phyloP scores from a whole-genome alignment of 2,329 filamentous ascomycete genomes.

The Aspergillus sp. region DNA sequence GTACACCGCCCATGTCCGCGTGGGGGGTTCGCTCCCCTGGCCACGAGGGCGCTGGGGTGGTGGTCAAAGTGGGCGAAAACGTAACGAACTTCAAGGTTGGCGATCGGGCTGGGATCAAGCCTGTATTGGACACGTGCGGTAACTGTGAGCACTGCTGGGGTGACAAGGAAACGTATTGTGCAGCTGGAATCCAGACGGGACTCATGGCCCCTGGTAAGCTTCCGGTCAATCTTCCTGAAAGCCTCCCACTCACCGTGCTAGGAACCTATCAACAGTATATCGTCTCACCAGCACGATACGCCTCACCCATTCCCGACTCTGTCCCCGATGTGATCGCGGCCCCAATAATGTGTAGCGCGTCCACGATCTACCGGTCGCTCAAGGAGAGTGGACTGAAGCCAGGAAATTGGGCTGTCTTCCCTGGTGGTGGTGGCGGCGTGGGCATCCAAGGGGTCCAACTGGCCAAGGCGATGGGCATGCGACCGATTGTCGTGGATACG shows the following conservation, averaged over 20 bases:
- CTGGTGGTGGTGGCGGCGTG: conserved; percentile 51
- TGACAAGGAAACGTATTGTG: conserved; percentile 53
- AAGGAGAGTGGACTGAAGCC: conserved; percentile 50
- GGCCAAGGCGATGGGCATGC: conserved; percentile 56
- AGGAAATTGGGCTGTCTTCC: conserved; percentile 51
- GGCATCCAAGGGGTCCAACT: conserved; percentile 59
- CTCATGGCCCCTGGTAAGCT: conserved; percentile 41
- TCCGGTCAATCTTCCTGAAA: not conserved
- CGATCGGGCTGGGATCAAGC: conserved; percentile 54
- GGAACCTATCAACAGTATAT: conserved; percentile 62
- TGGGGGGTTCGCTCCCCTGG: conserved; percentile 49
- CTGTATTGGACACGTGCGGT: conserved; percentile 52
- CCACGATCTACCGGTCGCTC: conserved; percentile 59
- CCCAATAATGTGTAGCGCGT: conserved; percentile 60
- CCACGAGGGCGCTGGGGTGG: conserved; percentile 59
- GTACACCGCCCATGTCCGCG: conserved; percentile 45
- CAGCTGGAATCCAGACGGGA: conserved; percentile 32
- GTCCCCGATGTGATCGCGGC: conserved; percentile 57
- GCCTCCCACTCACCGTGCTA: conserved; percentile 1
- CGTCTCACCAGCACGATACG: conserved; percentile 55
- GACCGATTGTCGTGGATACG: conserved; percentile 56
- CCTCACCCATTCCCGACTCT: conserved; percentile 55
- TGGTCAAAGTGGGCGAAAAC: conserved; percentile 55
- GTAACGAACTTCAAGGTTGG: conserved; percentile 55
- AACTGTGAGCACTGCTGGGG: conserved; percentile 52